Conservation (phyloP, 768 basidiomycete species). For the Fomitopsis pulvina region DNA sequence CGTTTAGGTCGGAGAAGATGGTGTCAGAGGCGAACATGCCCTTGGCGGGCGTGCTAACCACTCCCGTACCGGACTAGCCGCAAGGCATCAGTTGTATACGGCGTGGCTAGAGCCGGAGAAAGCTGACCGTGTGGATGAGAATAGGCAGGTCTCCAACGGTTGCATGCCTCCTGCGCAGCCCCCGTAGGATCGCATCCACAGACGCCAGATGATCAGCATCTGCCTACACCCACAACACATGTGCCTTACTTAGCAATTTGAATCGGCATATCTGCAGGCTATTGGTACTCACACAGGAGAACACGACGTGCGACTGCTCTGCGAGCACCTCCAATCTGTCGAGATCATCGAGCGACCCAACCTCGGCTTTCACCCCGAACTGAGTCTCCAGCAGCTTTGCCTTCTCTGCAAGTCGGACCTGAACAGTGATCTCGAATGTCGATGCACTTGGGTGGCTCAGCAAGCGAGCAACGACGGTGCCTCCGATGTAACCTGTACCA, state of each 20-base stretch:
- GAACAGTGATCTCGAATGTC: constrained; percentile 37
- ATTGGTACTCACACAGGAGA: not conserved
- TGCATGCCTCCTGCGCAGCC: constrained; percentile 40
- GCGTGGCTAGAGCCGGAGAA: not conserved
- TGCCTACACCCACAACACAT: constrained; percentile 26
- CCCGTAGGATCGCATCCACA: constrained; percentile 40
- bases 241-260: too few species aligned
- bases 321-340: constrained; percentile 33
- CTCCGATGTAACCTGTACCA: constrained; percentile 30
- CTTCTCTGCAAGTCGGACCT: constrained; percentile 39
- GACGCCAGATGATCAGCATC: constrained; percentile 41
- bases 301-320: constrained; percentile 34
- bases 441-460: constrained; percentile 36
- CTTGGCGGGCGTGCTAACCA: constrained; percentile 37
- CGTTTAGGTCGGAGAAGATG: constrained; percentile 45
- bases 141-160: constrained; percentile 27
- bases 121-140: constrained; percentile 45
- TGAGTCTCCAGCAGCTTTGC: constrained; percentile 15
- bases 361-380: constrained; percentile 15
- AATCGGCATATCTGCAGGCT: not conserved
- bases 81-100: not conserved
- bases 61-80: constrained; percentile 13
- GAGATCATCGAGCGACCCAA: constrained; percentile 25
- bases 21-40: constrained; percentile 30
- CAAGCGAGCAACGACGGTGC: constrained; percentile 41